phyloP scores from a whole-genome alignment of 495 filamentous ascomycete species.

The Podospora pseudopauciseta region DNA sequence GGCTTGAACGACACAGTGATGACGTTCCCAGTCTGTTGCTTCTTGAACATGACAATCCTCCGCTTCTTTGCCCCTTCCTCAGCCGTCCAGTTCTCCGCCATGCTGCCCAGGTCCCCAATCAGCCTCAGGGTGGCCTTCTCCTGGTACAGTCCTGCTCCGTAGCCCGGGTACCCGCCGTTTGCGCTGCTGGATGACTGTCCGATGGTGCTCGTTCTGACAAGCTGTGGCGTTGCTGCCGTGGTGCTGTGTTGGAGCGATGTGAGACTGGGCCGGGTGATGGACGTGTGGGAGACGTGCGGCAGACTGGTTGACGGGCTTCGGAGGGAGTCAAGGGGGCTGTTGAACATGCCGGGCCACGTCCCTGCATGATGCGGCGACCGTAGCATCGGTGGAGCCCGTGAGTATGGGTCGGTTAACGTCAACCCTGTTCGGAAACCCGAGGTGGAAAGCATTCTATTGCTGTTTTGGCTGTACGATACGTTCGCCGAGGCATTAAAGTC shows the following conservation, averaged over 20 bases:
- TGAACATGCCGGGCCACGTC: constrained; percentile 40
- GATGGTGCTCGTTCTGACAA: not conserved
- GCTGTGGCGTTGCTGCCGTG: not conserved
- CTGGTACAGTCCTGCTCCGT: constrained; percentile 60
- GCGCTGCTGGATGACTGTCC: not conserved
- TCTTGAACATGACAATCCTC: constrained; percentile 79
- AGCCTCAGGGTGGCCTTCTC: constrained; percentile 82
- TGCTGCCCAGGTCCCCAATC: constrained; percentile 73
- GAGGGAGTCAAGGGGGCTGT: constrained; percentile 37
- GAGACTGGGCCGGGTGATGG: constrained; percentile 41
- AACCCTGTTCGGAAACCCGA: constrained; percentile 34
- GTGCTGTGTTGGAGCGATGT: not conserved
- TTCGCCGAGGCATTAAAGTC: constrained; percentile 32
- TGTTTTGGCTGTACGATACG: constrained; percentile 37
- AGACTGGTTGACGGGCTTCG: constrained; percentile 32
- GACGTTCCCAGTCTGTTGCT: constrained; percentile 71
- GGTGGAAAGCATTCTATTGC: constrained; percentile 45
- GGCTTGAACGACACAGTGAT: constrained; percentile 69
- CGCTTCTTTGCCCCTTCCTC: constrained; percentile 75
- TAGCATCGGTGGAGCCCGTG: constrained; percentile 41
- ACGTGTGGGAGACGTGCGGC: constrained; percentile 30
- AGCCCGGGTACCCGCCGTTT: constrained; percentile 19
- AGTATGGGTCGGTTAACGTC: constrained; percentile 44
- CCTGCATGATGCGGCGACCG: constrained; percentile 46
- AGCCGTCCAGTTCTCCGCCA: constrained; percentile 72